Base-by-base conservation (phyloP, 805 yeast genomes). In the Starmerella vitae region DNA sequence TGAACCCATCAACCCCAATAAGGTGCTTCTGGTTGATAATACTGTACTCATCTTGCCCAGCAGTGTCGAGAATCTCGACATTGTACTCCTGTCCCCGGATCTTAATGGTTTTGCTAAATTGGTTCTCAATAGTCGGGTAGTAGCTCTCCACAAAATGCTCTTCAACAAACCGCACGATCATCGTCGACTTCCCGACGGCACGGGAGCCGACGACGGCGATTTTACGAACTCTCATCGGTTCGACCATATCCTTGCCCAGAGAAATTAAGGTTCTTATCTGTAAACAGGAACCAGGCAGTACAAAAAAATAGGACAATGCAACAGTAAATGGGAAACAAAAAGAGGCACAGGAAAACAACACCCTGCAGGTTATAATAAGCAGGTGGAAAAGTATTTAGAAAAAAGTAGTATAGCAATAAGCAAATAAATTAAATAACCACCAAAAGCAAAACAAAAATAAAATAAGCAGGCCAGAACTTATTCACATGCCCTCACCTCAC, bases 11-110 rank as follows among this genome's bases (percentile, higher is more conserved):
- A 25, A 80, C 74, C 14, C 86, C 91, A 34, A 79, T 77, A 35
- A 82, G 62, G 39, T 80, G 77, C 50, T 80, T 79, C 58, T 80
- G 83, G 51, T 75, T 80, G 60, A 85, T 70, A 47, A 81, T 73
- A 35, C 83, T 72, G 56, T 77, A 81, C 63, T 84, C 94, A 59
- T 84, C 94, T 63, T 83, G 93, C 6, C 95, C 95, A 1, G 94
- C 94, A 0, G 95, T 85, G 55, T 85, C 96, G 44, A 84, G 64
- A 38, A 85, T 80, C 57, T 84, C 94, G 20, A 86, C 72, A 38
- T 76, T 76, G 56, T 79, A 85, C 38, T 78, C 81, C 49, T 75
- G 78, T 45, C 78, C 79, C 44, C 78, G 72, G 57, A 78, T 72
- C 42, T 66, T 68, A 53, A 84, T 68, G 26, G 68, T 66, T 56